Evolutionary conservation across 202 grass and related monocot genomes (phyloP).

Genomic region (Hordeum pubiflorum): DNA sequence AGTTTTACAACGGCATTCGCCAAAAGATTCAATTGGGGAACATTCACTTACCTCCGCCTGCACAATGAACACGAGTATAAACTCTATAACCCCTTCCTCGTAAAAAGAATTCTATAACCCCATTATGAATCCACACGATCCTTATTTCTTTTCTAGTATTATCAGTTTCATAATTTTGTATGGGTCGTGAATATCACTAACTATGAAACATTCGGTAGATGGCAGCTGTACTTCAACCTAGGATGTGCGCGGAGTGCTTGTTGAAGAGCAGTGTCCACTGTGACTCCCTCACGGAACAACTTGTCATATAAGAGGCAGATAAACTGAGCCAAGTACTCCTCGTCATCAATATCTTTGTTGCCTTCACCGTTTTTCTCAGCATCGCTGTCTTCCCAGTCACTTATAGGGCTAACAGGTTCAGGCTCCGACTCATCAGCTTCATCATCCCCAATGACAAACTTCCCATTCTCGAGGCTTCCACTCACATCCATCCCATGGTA

Average conservation of each 20-base stretch:
- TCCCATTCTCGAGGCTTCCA: constrained; percentile 52
- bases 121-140: constrained; percentile 26
- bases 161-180: constrained; percentile 30
- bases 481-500: constrained; percentile 50
- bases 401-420: constrained; percentile 65
- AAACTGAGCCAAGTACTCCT: constrained; percentile 81
- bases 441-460: constrained; percentile 85
- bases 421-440: constrained; percentile 58
- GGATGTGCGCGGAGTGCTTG: constrained; percentile 55
- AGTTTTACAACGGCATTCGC: constrained; percentile 29
- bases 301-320: constrained; percentile 65
- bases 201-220: constrained; percentile 54
- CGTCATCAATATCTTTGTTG: constrained; percentile 41
- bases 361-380: constrained; percentile 40
- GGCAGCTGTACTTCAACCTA: constrained; percentile 82
- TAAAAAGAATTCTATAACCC: constrained; percentile 33
- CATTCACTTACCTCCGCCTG: constrained; percentile 8
- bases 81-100: constrained; percentile 39
- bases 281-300: constrained; percentile 76
- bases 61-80: constrained; percentile 32
- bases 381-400: constrained; percentile 94
- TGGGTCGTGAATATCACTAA: constrained; percentile 37
- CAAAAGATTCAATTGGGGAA: constrained; percentile 35
- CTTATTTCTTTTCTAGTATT: constrained; percentile 31
- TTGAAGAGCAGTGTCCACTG: constrained; percentile 65